These are phyloP conservation scores for Gloeophyllum trabeum DNA, from an alignment of 768 basidiomycete genomes.

Conservation along the genomic window DNA sequence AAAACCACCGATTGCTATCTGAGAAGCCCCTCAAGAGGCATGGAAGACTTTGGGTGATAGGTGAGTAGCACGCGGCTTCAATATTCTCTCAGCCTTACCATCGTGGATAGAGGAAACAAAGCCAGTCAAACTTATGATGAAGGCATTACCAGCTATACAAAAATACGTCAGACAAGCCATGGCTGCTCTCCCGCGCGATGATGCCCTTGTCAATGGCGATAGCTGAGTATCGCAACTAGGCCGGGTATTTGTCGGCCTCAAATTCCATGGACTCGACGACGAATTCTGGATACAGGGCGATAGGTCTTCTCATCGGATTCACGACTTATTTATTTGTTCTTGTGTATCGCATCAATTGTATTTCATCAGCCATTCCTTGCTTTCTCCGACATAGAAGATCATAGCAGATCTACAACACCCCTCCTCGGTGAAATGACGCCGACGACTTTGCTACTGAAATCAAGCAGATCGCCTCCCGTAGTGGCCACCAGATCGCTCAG, in stretches of 20 bases:
- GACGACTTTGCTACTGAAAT: constrained; percentile 26
- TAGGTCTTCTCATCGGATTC: no score
- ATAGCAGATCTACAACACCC: constrained; percentile 14
- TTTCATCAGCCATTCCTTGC: not conserved
- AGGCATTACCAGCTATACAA: constrained; percentile 53
- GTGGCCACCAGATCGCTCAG: constrained; percentile 19
- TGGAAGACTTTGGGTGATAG: no score
- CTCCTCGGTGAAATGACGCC: constrained; percentile 22
- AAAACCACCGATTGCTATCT: constrained; percentile 39
- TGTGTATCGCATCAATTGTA: no score
- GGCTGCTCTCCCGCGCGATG: not conserved
- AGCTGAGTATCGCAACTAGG: no score
- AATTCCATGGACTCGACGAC: no score
- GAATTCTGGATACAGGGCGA: no score
- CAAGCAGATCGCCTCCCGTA: constrained; percentile 22
- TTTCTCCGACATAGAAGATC: no score
- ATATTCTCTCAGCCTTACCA: no score
- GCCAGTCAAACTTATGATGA: constrained; percentile 64
- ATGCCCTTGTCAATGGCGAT: no score
- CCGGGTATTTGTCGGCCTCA: no score
- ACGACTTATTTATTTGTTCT: no score
- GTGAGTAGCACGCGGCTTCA: no score
- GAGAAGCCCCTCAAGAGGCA: constrained; percentile 43
- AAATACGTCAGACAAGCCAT: not conserved
- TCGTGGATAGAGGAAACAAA: constrained; percentile 46